phyloP scores from a whole-genome alignment of 371 early-diverging fungal species.

The Mucor circinelloides region DNA sequence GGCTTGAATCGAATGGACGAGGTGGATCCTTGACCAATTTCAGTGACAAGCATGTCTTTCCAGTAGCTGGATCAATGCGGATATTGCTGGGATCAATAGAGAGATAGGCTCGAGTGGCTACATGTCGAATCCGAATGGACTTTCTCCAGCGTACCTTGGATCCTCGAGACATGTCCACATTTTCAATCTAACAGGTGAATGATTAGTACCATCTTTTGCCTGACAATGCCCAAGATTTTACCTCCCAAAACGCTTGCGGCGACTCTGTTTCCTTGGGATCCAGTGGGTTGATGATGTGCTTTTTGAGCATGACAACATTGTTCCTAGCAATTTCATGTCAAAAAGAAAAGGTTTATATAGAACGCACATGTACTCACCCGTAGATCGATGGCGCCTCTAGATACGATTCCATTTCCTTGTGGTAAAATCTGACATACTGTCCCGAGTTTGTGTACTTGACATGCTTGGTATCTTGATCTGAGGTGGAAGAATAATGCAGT shows the following conservation, averaged over 20 bases:
- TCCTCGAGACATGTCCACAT: conserved; percentile 31
- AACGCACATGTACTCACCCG: conserved; percentile 19
- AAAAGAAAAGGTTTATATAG: too few species aligned
- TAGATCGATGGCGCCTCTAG: conserved; percentile 29
- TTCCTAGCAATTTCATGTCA: not conserved
- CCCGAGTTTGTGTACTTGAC: conserved; percentile 42
- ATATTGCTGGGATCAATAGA: conserved; percentile 47
- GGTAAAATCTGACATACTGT: conserved; percentile 55
- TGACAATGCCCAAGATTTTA: conserved; percentile 10
- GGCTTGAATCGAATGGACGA: conserved; percentile 7
- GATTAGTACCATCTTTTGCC: not conserved
- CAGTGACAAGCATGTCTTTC: conserved; percentile 39
- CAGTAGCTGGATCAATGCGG: conserved; percentile 37
- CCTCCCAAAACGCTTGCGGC: conserved; percentile 59
- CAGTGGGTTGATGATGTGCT: conserved; percentile 57
- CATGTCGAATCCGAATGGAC: conserved; percentile 50
- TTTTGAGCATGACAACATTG: conserved; percentile 26
- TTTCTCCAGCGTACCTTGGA: conserved; percentile 47
- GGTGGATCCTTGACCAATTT: conserved; percentile 33
- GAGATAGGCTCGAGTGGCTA: conserved; percentile 47
- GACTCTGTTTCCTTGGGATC: conserved; percentile 59
- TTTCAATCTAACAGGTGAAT: conserved; percentile 33
- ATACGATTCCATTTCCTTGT: conserved; percentile 61
- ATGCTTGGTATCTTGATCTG: conserved; percentile 22
- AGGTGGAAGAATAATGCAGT: conserved; percentile 24